Evolutionary conservation across 352 stramenopile genomes (phyloP).

Genomic region (Globisporangium takayamanum): DNA sequence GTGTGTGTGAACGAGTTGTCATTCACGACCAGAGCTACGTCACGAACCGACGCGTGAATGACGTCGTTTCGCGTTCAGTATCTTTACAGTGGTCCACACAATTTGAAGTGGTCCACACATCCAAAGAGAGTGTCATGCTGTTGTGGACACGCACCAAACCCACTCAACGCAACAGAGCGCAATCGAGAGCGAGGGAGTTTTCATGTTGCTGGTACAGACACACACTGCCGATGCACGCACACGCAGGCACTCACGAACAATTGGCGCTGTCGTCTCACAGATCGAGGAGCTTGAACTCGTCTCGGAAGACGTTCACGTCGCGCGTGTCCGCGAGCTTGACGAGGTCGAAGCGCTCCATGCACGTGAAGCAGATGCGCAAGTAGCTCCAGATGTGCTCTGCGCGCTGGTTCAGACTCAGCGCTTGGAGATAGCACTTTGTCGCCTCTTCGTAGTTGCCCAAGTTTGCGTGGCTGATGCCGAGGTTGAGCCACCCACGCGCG

Average conservation of each 20-base stretch:
- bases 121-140: too few relatives aligned
- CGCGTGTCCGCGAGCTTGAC: constrained; percentile 88
- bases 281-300: constrained; percentile 83
- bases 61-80: too few relatives aligned
- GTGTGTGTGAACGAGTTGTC: too few relatives aligned
- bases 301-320: constrained; percentile 70
- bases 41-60: too few relatives aligned
- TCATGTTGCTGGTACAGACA: too few relatives aligned
- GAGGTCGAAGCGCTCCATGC: constrained; percentile 95
- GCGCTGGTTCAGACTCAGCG: constrained; percentile 92
- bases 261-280: constrained; percentile 28
- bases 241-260: background rate
- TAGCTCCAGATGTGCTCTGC: constrained; percentile 98
- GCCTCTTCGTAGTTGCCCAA: constrained; percentile 93
- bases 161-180: too few relatives aligned
- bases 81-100: too few relatives aligned
- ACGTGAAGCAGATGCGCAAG: constrained; percentile 97
- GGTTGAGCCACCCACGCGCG: constrained; percentile 95
- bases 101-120: too few relatives aligned
- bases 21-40: too few relatives aligned
- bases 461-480: constrained; percentile 97
- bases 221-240: background rate
- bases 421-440: constrained; percentile 96
- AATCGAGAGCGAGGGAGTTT: too few relatives aligned
- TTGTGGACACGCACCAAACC: too few relatives aligned